Conservation (phyloP, 352 stramenopile species). For the Phytopythium ostracodes region DNA sequence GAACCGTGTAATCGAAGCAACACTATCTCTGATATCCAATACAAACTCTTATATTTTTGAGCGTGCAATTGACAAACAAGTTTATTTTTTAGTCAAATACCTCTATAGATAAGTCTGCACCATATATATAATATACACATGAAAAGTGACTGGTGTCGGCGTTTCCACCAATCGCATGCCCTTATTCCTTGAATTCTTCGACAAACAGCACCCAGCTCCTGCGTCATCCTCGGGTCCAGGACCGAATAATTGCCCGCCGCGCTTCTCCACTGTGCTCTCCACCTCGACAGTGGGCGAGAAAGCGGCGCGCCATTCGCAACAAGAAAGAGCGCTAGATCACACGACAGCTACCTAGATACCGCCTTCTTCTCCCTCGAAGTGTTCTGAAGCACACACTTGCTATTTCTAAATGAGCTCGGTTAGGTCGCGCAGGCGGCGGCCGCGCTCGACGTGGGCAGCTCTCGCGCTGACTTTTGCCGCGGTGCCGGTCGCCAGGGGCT, state of each 20-base stretch:
- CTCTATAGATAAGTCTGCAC: no score
- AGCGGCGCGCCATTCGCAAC: no score
- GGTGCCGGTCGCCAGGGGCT: neutral
- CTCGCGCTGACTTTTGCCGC: neutral
- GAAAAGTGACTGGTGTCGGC: no score
- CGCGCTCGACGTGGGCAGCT: neutral
- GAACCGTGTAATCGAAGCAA: neutral
- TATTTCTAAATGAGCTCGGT: neutral
- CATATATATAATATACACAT: no score
- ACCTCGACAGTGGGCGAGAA: neutral
- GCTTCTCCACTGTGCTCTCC: neutral
- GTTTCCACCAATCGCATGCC: neutral
- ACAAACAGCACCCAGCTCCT: neutral
- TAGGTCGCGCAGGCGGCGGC: neutral
- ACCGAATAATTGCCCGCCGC: neutral
- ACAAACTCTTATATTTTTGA: neutral
- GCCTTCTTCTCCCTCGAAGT: neutral
- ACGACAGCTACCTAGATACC: neutral
- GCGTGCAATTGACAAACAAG: no score
- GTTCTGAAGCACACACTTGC: neutral
- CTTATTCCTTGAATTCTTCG: neutral
- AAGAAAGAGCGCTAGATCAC: no score
- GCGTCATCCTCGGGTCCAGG: neutral
- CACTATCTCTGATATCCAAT: neutral
- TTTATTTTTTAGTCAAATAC: no score